Evolutionary conservation across 257 asterid genomes (phyloP).

Genomic region (Catharanthus roseus): DNA sequence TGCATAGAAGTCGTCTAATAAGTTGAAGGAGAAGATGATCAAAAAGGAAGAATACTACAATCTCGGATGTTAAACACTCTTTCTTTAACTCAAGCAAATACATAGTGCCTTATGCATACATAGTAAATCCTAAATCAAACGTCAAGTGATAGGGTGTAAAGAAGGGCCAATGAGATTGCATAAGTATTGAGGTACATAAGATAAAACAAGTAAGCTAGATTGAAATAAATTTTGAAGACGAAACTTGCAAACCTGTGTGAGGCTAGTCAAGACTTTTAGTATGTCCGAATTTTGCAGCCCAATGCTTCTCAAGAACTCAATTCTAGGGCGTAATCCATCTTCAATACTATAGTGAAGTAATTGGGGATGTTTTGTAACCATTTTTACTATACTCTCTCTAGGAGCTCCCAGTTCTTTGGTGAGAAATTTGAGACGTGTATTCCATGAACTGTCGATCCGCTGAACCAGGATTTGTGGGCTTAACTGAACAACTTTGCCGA

Average conservation of each 20-base stretch:
- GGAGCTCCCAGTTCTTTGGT: constrained; percentile 85
- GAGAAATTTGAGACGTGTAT: constrained; percentile 60
- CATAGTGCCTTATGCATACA: neutral
- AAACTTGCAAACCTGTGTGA: constrained; percentile 63
- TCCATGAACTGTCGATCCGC: constrained; percentile 83
- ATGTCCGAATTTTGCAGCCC: constrained; percentile 74
- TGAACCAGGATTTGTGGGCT: constrained; percentile 98
- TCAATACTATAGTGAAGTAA: constrained; percentile 89
- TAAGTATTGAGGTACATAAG: neutral
- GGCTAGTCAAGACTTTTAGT: constrained; percentile 77
- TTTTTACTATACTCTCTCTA: constrained; percentile 76
- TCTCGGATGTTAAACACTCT: neutral
- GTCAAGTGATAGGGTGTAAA: neutral
- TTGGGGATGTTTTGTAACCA: constrained; percentile 96
- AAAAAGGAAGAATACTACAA: neutral
- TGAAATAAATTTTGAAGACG: constrained; percentile 11
- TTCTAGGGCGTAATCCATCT: constrained; percentile 77
- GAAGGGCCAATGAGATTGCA: neutral
- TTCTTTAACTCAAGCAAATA: neutral
- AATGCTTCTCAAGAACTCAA: constrained; percentile 72
- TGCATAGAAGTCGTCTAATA: constrained; percentile 26
- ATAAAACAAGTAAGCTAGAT: constrained; percentile 14
- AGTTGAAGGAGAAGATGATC: neutral
- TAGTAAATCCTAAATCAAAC: neutral
- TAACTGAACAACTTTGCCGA: constrained; percentile 85